Evolutionary conservation across 2,329 filamentous ascomycete genomes (phyloP).

Genomic region (Colletotrichum sublineola): DNA sequence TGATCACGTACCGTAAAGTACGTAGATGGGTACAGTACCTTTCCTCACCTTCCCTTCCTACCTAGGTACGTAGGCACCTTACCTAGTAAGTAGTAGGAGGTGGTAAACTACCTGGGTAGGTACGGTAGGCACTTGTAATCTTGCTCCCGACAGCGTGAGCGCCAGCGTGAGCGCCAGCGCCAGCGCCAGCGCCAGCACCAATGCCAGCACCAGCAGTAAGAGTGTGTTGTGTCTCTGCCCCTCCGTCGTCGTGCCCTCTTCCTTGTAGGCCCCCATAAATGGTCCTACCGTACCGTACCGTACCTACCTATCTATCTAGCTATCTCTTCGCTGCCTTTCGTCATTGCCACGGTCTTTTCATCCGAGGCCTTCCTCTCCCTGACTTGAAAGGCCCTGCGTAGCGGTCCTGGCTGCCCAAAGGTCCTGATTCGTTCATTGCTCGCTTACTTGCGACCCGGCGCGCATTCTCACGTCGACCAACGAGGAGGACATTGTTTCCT

Average conservation of each 20-base stretch:
- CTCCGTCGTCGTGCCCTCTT: slow-evolving; percentile 20
- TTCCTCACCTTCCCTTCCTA: too few relatives aligned
- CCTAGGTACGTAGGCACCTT: too few relatives aligned
- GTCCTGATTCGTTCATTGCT: slow-evolving; percentile 1
- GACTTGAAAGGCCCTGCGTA: background rate
- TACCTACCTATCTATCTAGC: slow-evolving; percentile 10
- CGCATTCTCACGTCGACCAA: slow-evolving; percentile 6
- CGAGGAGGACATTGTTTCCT: background rate
- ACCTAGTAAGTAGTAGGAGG: too few relatives aligned
- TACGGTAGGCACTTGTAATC: background rate
- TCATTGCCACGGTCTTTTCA: slow-evolving; percentile 42
- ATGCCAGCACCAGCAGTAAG: background rate
- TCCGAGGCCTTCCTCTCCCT: slow-evolving; percentile 35
- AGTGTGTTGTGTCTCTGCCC: slow-evolving; percentile 6
- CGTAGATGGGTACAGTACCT: too few relatives aligned
- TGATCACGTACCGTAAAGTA: too few relatives aligned
- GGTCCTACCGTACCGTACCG: slow-evolving; percentile 30
- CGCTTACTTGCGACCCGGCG: background rate
- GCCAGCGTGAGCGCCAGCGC: too few relatives aligned
- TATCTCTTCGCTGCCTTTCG: slow-evolving; percentile 37
- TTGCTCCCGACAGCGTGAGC: background rate
- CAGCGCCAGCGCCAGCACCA: background rate
- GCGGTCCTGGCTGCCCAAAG: background rate
- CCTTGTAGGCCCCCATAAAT: slow-evolving; percentile 39
- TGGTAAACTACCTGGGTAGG: too few relatives aligned